phyloP scores from a whole-genome alignment of 1,139 yeast genomes.

The Pichia sp. region DNA sequence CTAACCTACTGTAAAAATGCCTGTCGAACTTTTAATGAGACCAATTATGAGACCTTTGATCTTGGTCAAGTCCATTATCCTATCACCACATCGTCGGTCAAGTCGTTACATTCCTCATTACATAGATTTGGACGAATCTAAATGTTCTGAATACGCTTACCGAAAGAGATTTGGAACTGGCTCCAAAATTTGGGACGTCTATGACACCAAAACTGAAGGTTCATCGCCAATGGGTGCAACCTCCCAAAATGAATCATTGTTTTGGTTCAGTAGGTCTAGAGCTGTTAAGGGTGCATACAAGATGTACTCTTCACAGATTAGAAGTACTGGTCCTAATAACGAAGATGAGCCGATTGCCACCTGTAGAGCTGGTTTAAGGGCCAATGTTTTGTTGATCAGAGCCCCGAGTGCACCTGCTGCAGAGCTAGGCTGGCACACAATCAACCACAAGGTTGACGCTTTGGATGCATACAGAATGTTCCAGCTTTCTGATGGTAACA shows the following conservation, averaged over 20 bases:
- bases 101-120: constrained; percentile 51
- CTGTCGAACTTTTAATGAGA: constrained; percentile 49
- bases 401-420: constrained; percentile 41
- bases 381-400: constrained; percentile 47
- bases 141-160: constrained; percentile 37
- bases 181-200: constrained; percentile 48
- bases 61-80: constrained; percentile 44
- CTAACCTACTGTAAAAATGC: too few species aligned
- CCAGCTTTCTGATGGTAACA: constrained; percentile 48
- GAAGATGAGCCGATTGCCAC: constrained; percentile 53
- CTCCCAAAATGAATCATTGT: constrained; percentile 36
- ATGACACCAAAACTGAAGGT: constrained; percentile 32
- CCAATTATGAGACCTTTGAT: constrained; percentile 57
- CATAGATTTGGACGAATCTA: constrained; percentile 33
- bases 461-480: constrained; percentile 53
- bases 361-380: constrained; percentile 51
- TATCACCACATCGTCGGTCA: constrained; percentile 51
- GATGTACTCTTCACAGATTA: constrained; percentile 39
- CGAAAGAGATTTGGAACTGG: constrained; percentile 53
- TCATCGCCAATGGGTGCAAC: constrained; percentile 33
- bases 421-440: constrained; percentile 59
- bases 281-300: constrained; percentile 61
- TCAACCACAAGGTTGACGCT: constrained; percentile 56
- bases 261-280: constrained; percentile 50
- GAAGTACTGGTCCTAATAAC: constrained; percentile 37